A percentile compares a stretch with the other conserved stretches of the same genome.
These are phyloP conservation scores for Eimeria tenella DNA, from an alignment of 169 alveolate species.

Conservation along the genomic window DNA sequence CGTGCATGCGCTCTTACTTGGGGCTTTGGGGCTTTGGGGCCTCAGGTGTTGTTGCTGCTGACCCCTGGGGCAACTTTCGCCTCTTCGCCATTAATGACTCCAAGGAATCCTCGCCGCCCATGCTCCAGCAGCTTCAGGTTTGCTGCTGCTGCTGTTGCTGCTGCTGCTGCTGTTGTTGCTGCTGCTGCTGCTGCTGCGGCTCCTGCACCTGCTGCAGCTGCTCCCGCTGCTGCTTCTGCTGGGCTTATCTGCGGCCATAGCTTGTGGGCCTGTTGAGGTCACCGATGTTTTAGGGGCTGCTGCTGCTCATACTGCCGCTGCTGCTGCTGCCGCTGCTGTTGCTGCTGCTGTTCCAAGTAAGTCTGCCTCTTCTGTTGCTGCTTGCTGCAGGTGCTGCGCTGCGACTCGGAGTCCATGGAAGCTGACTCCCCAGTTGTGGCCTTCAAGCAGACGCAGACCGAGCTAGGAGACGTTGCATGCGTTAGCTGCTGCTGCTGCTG, in stretches of 20 bases:
- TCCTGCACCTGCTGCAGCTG: background rate
- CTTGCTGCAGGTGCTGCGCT: background rate
- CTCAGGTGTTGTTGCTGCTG: conserved; percentile 63
- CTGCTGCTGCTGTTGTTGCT: conserved; percentile 26
- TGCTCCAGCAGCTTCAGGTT: conserved; percentile 55
- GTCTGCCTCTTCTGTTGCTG: background rate
- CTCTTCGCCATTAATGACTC: conserved; percentile 49
- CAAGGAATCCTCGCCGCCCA: conserved; percentile 5
- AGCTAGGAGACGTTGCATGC: conserved; percentile 24
- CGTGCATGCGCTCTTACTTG: background rate
- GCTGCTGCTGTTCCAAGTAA: conserved; percentile 3
- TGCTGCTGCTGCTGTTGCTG: conserved; percentile 33
- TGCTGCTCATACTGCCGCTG: conserved; percentile 14
- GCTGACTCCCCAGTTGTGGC: background rate
- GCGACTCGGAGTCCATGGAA: conserved; percentile 63
- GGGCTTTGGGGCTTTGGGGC: background rate
- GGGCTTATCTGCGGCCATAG: background rate
- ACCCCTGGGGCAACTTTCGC: conserved; percentile 67
- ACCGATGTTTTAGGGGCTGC: background rate
- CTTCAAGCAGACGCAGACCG: conserved; percentile 3
- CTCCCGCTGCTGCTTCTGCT: background rate
- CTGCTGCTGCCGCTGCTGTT: background rate
- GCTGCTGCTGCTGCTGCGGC: conserved; percentile 34
- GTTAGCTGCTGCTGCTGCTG: background rate
- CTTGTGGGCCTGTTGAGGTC: background rate